Evolutionary conservation across 163 green algal genomes (phyloP).

Genomic region (Scenedesmus sp.): DNA sequence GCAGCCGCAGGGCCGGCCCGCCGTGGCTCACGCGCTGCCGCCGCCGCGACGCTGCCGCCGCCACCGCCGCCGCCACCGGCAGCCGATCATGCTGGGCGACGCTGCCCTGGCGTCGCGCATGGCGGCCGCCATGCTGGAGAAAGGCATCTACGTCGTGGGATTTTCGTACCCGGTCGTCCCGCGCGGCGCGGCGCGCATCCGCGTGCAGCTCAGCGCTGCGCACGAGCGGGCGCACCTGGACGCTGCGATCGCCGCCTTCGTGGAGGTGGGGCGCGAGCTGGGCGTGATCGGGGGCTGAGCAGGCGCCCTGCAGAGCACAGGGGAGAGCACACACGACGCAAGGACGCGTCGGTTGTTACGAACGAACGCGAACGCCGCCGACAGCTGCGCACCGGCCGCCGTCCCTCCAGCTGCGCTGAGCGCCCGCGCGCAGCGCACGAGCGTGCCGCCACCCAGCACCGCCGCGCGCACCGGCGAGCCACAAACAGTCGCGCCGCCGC

Average conservation of each 20-base stretch:
- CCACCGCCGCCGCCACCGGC: neutral
- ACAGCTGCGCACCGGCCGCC: no score
- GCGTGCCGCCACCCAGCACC: no score
- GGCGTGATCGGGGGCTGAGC: no score
- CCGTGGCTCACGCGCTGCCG: neutral
- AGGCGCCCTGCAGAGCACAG: no score
- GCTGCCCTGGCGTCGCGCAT: slow-evolving; percentile 64
- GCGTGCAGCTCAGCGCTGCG: slow-evolving; percentile 71
- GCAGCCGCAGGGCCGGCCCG: neutral
- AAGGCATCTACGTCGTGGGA: slow-evolving; percentile 67
- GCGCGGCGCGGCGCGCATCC: slow-evolving; percentile 71
- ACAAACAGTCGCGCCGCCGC: no score
- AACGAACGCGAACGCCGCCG: no score
- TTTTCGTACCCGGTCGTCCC: slow-evolving; percentile 76
- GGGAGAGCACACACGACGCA: no score
- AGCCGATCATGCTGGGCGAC: slow-evolving; percentile 81
- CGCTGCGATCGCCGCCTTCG: slow-evolving; percentile 58
- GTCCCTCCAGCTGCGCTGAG: no score
- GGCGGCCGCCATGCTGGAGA: slow-evolving; percentile 60
- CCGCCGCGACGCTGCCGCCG: slow-evolving; percentile 3
- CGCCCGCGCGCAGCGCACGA: no score
- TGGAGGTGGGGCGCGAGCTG: slow-evolving; percentile 56
- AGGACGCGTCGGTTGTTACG: no score
- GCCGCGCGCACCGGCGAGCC: no score
- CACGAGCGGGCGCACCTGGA: slow-evolving; percentile 69